Evolutionary conservation across 768 basidiomycete species (phyloP).

Genomic region (Plicaturopsis crispa): DNA sequence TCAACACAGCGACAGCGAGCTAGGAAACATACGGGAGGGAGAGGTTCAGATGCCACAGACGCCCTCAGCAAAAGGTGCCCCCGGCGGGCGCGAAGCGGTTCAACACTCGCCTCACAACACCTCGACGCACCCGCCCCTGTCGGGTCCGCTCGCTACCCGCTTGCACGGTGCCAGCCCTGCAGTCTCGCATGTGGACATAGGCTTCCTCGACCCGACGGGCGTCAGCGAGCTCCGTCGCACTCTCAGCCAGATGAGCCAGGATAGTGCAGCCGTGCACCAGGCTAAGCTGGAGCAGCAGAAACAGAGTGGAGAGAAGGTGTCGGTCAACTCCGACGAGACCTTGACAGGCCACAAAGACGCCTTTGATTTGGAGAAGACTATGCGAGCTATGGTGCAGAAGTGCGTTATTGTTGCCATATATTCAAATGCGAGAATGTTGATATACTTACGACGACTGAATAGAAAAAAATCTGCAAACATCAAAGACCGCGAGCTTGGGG

Average conservation of each 20-base stretch:
- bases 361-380: constrained; percentile 30
- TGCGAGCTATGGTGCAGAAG: constrained; percentile 24
- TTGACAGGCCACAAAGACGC: constrained; percentile 16
- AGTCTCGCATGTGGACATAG: constrained; percentile 30
- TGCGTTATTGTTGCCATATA: constrained; percentile 12
- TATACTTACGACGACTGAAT: background rate
- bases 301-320: constrained; percentile 13
- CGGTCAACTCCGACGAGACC: constrained; percentile 16
- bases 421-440: background rate
- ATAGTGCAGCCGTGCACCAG: constrained; percentile 3
- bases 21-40: no score
- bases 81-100: no score
- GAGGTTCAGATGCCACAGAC: no score
- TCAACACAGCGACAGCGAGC: no score
- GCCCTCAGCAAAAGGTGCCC: no score
- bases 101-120: no score
- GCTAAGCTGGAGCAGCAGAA: constrained; percentile 6
- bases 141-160: no score
- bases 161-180: no score
- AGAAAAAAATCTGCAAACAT: constrained; percentile 26
- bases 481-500: constrained; percentile 35
- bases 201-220: constrained; percentile 49
- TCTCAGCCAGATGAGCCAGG: constrained; percentile 23
- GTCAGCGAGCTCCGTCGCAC: constrained; percentile 31
- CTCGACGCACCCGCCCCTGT: no score